Evolutionary conservation across 2,329 filamentous ascomycete genomes (phyloP), one percentile per base, ranked within the genome.

Genomic region (Alternaria conjuncta): DNA sequence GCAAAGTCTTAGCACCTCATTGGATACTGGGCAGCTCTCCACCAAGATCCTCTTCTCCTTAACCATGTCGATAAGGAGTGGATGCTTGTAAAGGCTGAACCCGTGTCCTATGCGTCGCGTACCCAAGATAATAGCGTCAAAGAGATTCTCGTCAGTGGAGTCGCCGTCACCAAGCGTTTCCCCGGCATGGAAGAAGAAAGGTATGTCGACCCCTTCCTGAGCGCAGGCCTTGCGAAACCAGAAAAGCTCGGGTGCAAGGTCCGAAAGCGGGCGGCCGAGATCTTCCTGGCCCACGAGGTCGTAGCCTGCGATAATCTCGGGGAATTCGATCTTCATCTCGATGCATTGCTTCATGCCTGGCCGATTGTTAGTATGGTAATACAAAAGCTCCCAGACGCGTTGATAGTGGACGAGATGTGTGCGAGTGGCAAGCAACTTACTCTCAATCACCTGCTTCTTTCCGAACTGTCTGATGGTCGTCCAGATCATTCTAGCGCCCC

Each of bases 101-200:
- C 89, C 94, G 76, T 97, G 94, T 1, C 95, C 95, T 65, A 99
- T 96, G 63, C 96, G 88, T 57, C 95, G 86, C 0, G 94, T 95
- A 3, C 94, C 94, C 6, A 98, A 86, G 9, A 97, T 83, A 13
- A 98, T 86, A 1, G 94, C 94, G 77, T 97, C 94, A 77, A 94
- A 97, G 4, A 98, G 86, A 79, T 97, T 97, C 66, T 88, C 84
- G 74, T 97, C 94, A 0, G 91, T 90, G 20, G 84, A 85, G 70
- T 89, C 90, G 26, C 93, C 94, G 64, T 92, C 89, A 15, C 93
- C 93, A 1, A 97, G 87, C 32, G 89, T 93, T 81, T 97, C 94
- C 68, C 94, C 95, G 0, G 95, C 94, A 78, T 97, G 94, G 83
- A 98, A 96, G 84, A 97, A 97, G 83, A 97, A 97, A 1, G 95